Percentiles rank a stretch among this genome's conserved stretches.
Evolutionary conservation across 192 early-diverging fungal genomes (phyloP).

Genomic region (Cladochytrium replicatum): DNA sequence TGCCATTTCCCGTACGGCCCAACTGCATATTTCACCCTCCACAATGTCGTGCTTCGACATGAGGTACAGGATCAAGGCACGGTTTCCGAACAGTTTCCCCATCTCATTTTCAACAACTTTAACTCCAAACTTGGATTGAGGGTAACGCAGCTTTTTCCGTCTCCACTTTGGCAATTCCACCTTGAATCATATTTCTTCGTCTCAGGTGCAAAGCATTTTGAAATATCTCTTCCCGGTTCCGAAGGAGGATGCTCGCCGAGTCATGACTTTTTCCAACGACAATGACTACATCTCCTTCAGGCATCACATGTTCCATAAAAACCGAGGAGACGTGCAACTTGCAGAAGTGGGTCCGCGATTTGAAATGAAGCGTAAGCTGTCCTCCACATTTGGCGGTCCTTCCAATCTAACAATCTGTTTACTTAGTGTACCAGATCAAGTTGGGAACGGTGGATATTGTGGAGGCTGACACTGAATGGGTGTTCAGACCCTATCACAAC

Average conservation of each 20-base stretch:
- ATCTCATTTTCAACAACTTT: slow-evolving; percentile 94
- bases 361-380: slow-evolving; percentile 76
- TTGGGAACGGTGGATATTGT: slow-evolving; percentile 88
- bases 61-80: slow-evolving; percentile 95
- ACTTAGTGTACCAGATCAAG: slow-evolving; percentile 86
- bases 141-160: slow-evolving; percentile 24
- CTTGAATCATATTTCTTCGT: no score
- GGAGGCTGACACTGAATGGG: slow-evolving; percentile 96
- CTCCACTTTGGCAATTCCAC: neutral
- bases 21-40: slow-evolving; percentile 93
- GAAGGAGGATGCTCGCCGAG: slow-evolving; percentile 88
- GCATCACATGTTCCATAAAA: slow-evolving; percentile 92
- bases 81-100: slow-evolving; percentile 94
- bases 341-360: slow-evolving; percentile 97
- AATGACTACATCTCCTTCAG: slow-evolving; percentile 96
- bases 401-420: neutral
- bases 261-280: slow-evolving; percentile 96
- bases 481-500: slow-evolving; percentile 86
- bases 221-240: slow-evolving; percentile 97
- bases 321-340: slow-evolving; percentile 82
- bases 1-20: slow-evolving; percentile 97
- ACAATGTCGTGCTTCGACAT: slow-evolving; percentile 95
- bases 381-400: neutral
- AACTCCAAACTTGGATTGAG: slow-evolving; percentile 74
- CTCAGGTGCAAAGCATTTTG: slow-evolving; percentile 68